phyloP scores from a whole-genome alignment of 495 filamentous ascomycete genomes.

The Podospora australis region DNA sequence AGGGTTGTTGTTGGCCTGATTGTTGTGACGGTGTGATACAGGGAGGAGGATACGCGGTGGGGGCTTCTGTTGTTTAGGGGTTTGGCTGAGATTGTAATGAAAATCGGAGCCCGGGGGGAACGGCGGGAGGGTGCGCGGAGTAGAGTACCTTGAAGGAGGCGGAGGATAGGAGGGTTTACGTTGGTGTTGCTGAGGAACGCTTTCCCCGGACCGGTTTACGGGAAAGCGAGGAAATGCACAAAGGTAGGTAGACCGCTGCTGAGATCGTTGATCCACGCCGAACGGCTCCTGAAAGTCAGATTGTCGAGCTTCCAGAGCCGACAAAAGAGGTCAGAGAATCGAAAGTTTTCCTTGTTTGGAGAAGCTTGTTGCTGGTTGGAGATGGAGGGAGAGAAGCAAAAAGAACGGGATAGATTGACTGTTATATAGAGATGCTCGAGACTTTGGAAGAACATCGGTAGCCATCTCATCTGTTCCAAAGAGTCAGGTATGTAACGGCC shows the following conservation, averaged over 20 bases:
- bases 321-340: background rate
- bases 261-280: slow-evolving; percentile 13
- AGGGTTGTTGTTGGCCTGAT: background rate
- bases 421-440: slow-evolving; percentile 5
- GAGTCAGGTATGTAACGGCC: slow-evolving; percentile 2
- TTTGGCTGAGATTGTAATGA: background rate
- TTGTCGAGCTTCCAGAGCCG: slow-evolving; percentile 23
- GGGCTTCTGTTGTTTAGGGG: background rate
- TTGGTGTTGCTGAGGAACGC: slow-evolving; percentile 2
- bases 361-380: slow-evolving; percentile 7
- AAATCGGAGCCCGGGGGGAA: background rate
- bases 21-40: background rate
- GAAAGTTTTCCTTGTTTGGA: background rate
- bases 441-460: too few relatives aligned
- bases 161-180: background rate
- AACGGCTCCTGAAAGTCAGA: background rate
- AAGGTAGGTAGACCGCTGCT: slow-evolving; percentile 13
- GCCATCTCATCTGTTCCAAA: background rate
- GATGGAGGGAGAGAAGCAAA: background rate
- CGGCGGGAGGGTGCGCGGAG: slow-evolving; percentile 9
- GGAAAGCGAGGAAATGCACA: slow-evolving; percentile 22
- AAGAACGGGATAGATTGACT: background rate
- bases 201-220: slow-evolving; percentile 12
- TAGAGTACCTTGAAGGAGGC: background rate
- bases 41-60: slow-evolving; percentile 9